Conservation (phyloP, 2,329 filamentous ascomycete species). For the Cercospora citrullina region DNA sequence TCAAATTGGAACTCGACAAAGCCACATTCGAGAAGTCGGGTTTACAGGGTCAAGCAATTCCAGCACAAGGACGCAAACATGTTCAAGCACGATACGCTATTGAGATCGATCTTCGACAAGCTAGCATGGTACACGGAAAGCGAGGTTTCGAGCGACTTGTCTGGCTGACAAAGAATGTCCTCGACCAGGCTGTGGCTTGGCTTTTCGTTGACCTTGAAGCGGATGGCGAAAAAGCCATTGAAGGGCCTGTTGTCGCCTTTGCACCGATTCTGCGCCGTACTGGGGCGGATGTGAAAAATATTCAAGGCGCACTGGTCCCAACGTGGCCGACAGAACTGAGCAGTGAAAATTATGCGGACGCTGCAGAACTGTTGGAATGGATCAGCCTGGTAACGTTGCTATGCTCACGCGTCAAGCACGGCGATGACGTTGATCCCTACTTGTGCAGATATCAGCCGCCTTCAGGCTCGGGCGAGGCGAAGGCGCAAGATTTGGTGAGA, state of each 20-base stretch:
- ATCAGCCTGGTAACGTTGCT: slow-evolving; percentile 65
- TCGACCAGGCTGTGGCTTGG: slow-evolving; percentile 70
- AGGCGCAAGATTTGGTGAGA: slow-evolving; percentile 36
- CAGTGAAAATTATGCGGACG: slow-evolving; percentile 60
- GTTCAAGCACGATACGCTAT: slow-evolving; percentile 73
- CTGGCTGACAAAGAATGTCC: slow-evolving; percentile 76
- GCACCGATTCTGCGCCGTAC: slow-evolving; percentile 38
- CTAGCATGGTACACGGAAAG: slow-evolving; percentile 79
- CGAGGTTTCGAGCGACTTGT: slow-evolving; percentile 76
- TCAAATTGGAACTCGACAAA: slow-evolving; percentile 77
- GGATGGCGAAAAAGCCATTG: background rate
- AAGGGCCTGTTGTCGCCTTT: slow-evolving; percentile 31
- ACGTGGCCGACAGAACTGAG: slow-evolving; percentile 37
- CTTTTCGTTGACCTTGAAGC: slow-evolving; percentile 67
- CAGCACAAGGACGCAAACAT: slow-evolving; percentile 60
- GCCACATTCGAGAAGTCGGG: slow-evolving; percentile 81
- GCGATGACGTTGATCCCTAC: slow-evolving; percentile 66
- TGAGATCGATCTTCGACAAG: slow-evolving; percentile 70
- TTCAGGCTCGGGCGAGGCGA: slow-evolving; percentile 8
- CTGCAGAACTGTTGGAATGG: slow-evolving; percentile 71
- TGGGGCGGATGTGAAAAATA: slow-evolving; percentile 27
- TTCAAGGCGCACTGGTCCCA: slow-evolving; percentile 37
- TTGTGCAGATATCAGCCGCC: slow-evolving; percentile 68
- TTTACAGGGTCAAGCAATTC: slow-evolving; percentile 68
- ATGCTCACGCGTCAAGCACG: slow-evolving; percentile 61